Percentiles rank a stretch among this genome's conserved stretches.
Conservation (phyloP, 225 moss, liverwort and hornwort species). For the Marchantia polymorpha region DNA sequence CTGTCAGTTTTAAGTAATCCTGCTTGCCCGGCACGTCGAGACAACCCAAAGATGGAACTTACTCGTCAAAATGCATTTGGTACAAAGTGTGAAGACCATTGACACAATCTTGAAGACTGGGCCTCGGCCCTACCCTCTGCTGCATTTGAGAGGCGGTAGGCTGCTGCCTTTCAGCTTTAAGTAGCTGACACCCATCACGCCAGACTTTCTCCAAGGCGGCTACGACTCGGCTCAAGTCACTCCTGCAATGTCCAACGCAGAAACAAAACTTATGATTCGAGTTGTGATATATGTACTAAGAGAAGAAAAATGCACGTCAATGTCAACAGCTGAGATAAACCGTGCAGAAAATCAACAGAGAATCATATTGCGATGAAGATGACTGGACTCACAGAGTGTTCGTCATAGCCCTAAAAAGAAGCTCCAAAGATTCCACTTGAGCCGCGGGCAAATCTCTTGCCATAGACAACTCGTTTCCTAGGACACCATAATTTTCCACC, state of each 20-base stretch:
- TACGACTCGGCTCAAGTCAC: conserved; percentile 51
- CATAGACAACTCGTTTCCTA: conserved; percentile 45
- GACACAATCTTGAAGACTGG: conserved; percentile 74
- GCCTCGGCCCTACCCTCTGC: conserved; percentile 69
- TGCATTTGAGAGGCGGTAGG: conserved; percentile 53
- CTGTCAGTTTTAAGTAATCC: no score
- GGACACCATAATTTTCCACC: conserved; percentile 59
- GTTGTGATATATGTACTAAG: background rate
- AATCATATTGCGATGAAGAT: background rate
- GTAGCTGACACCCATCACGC: conserved; percentile 65
- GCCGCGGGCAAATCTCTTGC: conserved; percentile 54
- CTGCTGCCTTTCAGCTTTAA: conserved; percentile 58
- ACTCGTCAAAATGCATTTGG: conserved; percentile 81
- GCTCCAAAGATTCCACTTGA: conserved; percentile 70
- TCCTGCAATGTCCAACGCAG: conserved; percentile 27
- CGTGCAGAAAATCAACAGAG: no score
- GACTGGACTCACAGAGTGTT: conserved; percentile 46
- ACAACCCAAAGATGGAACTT: conserved; percentile 18
- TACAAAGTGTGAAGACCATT: conserved; percentile 61
- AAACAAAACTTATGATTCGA: background rate
- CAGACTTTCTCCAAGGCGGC: conserved; percentile 68
- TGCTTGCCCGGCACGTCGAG: background rate
- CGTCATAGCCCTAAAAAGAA: conserved; percentile 56
- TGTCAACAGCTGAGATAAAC: background rate
- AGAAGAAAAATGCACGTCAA: background rate